phyloP scores from a whole-genome alignment of 2,329 filamentous ascomycete species.

The Aspergillus calidoustus region DNA sequence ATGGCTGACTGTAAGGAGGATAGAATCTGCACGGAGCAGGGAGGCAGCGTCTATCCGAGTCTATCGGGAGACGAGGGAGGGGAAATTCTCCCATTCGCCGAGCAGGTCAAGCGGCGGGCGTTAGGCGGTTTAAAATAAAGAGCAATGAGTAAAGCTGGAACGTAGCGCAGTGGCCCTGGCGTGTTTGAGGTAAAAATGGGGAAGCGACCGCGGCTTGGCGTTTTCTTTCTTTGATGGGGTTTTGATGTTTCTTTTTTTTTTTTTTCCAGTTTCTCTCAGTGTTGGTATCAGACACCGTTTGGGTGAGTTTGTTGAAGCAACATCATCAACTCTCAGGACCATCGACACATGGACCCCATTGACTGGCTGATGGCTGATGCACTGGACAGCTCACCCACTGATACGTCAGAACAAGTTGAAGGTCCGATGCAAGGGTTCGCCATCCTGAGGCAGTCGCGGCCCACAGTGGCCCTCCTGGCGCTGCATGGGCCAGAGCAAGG shows the following conservation, averaged over 20 bases:
- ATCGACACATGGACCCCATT: background rate
- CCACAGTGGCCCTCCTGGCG: background rate
- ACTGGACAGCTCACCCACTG: background rate
- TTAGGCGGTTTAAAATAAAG: constrained; percentile 13
- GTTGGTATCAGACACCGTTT: background rate
- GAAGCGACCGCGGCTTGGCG: constrained; percentile 27
- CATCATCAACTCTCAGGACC: too few species aligned
- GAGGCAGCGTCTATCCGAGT: background rate
- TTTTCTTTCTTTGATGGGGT: background rate
- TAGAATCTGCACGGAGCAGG: constrained; percentile 6
- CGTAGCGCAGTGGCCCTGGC: constrained; percentile 23
- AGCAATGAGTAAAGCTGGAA: background rate
- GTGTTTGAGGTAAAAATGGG: constrained; percentile 40
- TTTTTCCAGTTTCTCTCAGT: background rate
- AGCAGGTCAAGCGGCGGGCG: constrained; percentile 1
- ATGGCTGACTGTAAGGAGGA: constrained; percentile 13
- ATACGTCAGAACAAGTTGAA: background rate
- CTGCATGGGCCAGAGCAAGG: too few species aligned
- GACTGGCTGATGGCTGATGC: background rate
- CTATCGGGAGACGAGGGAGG: background rate
- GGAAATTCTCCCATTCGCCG: constrained; percentile 25
- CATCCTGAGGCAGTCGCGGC: background rate
- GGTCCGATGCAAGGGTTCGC: background rate
- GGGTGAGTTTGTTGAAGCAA: too few species aligned
- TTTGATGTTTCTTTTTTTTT: constrained; percentile 1